These are phyloP conservation scores for Fusarium torulosum DNA, from an alignment of 2,329 filamentous ascomycete species.

Conservation along the genomic window DNA sequence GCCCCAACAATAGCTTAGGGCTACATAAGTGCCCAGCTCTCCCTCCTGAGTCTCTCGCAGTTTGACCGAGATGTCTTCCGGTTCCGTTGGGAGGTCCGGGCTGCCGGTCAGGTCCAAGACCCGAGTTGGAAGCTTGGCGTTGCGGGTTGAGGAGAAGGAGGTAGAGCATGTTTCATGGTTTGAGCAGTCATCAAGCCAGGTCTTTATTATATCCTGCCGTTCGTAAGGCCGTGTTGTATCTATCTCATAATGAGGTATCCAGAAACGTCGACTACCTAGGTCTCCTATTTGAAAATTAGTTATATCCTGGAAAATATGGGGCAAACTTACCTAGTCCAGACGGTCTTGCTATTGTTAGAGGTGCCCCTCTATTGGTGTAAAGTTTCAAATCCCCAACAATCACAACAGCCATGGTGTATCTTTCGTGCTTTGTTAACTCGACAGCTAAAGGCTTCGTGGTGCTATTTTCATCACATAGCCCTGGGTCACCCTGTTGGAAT, in stretches of 20 bases:
- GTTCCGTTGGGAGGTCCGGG: too few species aligned
- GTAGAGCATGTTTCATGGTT: too few species aligned
- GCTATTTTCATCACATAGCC: not conserved
- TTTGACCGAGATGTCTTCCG: too few species aligned
- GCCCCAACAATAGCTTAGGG: too few species aligned
- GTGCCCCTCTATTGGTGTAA: not conserved
- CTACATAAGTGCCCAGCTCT: too few species aligned
- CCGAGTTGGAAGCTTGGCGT: too few species aligned
- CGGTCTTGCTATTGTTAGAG: constrained; percentile 3
- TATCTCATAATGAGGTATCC: not conserved
- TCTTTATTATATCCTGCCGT: not conserved
- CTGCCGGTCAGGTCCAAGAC: too few species aligned
- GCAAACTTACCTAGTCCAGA: too few species aligned
- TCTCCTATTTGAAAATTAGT: not conserved
- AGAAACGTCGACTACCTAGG: not conserved
- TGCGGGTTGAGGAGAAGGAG: too few species aligned
- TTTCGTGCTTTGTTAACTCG: not conserved
- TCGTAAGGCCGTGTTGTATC: not conserved
- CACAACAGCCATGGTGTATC: not conserved
- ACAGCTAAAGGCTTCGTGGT: not conserved
- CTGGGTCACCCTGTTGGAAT: not conserved
- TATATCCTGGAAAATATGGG: too few species aligned
- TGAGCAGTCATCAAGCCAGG: too few species aligned
- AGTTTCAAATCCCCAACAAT: not conserved
- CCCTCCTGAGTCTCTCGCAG: too few species aligned